Evolutionary conservation across 2,329 filamentous ascomycete genomes (phyloP).

Genomic region (Orbilia ellipsospora): DNA sequence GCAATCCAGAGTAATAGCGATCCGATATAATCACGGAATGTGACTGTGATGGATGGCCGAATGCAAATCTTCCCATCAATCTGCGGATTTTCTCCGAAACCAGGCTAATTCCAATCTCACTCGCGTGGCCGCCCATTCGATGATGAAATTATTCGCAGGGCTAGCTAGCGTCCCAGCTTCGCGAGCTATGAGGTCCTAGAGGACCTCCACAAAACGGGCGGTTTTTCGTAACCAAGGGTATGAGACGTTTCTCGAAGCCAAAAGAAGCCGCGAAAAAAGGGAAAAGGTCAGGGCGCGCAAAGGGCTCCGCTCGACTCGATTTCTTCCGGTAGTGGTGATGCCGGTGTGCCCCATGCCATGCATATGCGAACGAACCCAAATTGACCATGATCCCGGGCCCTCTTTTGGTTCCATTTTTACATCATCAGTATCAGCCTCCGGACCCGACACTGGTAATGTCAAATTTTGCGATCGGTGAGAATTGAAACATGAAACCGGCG

Average conservation of each 20-base stretch:
- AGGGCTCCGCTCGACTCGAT: slow-evolving; percentile 15
- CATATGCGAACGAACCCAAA: too few relatives aligned
- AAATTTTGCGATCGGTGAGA: not conserved
- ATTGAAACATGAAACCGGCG: slow-evolving; percentile 43
- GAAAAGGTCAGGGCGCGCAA: not conserved
- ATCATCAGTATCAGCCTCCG: not conserved
- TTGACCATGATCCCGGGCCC: slow-evolving; percentile 19
- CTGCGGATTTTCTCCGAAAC: not conserved
- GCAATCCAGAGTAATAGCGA: not conserved
- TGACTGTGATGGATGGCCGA: not conserved
- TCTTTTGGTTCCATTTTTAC: not conserved
- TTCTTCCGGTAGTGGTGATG: slow-evolving; percentile 40
- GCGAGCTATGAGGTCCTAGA: too few relatives aligned
- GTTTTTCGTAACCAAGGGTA: too few relatives aligned
- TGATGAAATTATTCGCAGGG: slow-evolving; percentile 1
- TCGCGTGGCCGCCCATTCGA: slow-evolving; percentile 4
- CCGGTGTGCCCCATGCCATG: slow-evolving; percentile 17
- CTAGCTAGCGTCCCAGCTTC: not conserved
- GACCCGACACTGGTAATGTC: slow-evolving; percentile 3
- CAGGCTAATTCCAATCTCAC: not conserved
- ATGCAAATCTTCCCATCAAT: not conserved
- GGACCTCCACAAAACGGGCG: too few relatives aligned
- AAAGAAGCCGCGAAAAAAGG: not conserved
- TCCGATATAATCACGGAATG: slow-evolving; percentile 1
- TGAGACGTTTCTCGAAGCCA: slow-evolving; percentile 8